Evolutionary conservation across 2,329 filamentous ascomycete genomes (phyloP).

Genomic region (Aspergillus carbonarius): DNA sequence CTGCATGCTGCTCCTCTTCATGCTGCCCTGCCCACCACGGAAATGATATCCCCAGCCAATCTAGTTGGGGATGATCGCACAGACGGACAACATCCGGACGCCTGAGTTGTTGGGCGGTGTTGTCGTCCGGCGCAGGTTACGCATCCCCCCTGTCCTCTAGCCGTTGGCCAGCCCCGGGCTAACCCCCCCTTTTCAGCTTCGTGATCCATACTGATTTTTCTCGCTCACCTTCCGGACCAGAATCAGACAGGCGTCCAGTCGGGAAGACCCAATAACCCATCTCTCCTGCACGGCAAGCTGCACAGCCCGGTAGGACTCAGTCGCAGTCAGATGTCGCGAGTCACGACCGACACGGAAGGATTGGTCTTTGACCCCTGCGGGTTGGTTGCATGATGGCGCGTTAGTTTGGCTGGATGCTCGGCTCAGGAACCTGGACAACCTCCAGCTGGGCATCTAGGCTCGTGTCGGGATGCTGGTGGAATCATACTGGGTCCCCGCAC

Average conservation of each 20-base stretch:
- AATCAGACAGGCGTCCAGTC: neutral
- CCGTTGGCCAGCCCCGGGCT: neutral
- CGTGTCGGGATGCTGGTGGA: neutral
- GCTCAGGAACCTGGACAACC: neutral
- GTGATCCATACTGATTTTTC: neutral
- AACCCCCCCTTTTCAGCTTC: neutral
- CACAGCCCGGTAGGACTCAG: neutral
- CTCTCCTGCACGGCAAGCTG: neutral
- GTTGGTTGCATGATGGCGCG: slow-evolving; percentile 1
- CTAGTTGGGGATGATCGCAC: neutral
- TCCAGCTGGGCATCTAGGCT: slow-evolving; percentile 1
- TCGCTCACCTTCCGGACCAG: neutral
- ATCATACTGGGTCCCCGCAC: neutral
- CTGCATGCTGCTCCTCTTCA: neutral
- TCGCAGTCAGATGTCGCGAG: neutral
- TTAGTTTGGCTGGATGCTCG: neutral
- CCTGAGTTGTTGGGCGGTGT: neutral
- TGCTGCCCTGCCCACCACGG: neutral
- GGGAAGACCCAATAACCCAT: neutral
- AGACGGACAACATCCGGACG: slow-evolving; percentile 2
- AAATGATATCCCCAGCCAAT: slow-evolving; percentile 6
- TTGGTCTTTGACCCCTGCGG: neutral
- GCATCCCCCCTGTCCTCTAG: neutral
- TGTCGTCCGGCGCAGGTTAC: neutral
- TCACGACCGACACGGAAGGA: neutral